Evolutionary conservation across 1,284 basidiomycete genomes (phyloP).

Genomic region (Pseudozyma tsukubaensis): DNA sequence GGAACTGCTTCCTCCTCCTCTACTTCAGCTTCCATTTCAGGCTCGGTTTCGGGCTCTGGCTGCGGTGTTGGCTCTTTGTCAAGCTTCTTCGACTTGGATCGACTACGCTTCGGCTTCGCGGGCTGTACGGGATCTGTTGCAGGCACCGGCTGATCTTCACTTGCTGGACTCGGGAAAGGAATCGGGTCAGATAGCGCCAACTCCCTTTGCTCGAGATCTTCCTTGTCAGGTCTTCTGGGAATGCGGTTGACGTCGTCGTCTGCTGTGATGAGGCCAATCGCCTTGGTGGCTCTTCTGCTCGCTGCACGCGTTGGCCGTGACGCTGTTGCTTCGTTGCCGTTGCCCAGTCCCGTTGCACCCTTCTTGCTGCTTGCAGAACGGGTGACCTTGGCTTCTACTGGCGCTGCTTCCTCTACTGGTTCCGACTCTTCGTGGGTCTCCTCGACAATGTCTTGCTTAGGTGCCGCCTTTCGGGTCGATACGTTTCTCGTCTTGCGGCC

Average conservation of each 20-base stretch:
- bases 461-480: constrained; percentile 19
- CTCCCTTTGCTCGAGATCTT: constrained; percentile 31
- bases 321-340: constrained; percentile 16
- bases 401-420: constrained; percentile 1
- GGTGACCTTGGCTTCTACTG: constrained; percentile 13
- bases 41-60: constrained; percentile 10
- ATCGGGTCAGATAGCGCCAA: constrained; percentile 35
- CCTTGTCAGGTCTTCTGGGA: constrained; percentile 27
- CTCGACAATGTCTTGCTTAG: constrained; percentile 17
- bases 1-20: not conserved
- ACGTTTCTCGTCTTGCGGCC: constrained; percentile 30
- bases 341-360: constrained; percentile 29
- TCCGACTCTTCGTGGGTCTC: constrained; percentile 4
- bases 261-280: constrained; percentile 28
- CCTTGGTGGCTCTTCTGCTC: constrained; percentile 42
- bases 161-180: constrained; percentile 20
- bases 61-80: constrained; percentile 25
- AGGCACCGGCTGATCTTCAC: constrained; percentile 7
- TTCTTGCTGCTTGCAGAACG: constrained; percentile 30
- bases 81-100: constrained; percentile 42
- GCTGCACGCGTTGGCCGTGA: constrained; percentile 31
- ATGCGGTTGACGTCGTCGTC: constrained; percentile 42
- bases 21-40: constrained; percentile 11
- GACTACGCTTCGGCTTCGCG: constrained; percentile 31
- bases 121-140: constrained; percentile 21